These are phyloP conservation scores for Colletotrichum sp. DNA, from an alignment of 2,329 filamentous ascomycete species.

Conservation along the genomic window DNA sequence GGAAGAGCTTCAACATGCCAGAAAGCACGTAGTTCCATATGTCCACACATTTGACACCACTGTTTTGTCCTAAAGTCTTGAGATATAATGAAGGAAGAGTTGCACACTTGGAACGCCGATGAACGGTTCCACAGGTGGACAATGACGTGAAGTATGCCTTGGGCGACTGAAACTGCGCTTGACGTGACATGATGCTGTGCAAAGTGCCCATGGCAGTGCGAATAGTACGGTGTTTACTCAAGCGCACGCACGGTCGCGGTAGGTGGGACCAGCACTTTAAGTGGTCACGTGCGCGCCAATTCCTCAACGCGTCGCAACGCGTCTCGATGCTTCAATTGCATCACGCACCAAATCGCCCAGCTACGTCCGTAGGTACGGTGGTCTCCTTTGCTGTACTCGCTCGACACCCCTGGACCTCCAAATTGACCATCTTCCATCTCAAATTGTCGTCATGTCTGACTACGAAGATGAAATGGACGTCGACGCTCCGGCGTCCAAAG, in stretches of 20 bases:
- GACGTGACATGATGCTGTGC: not conserved
- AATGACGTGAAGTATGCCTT: not conserved
- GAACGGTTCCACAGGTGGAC: not conserved
- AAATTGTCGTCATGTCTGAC: constrained; percentile 56
- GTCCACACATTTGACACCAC: not conserved
- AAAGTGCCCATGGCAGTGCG: not conserved
- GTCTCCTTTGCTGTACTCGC: not conserved
- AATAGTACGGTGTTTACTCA: fast-evolving
- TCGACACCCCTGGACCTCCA: not conserved
- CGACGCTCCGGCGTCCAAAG: constrained; percentile 54
- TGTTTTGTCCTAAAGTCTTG: not conserved
- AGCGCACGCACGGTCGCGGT: not conserved
- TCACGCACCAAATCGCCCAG: not conserved
- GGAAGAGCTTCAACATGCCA: not conserved
- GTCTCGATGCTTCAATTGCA: constrained; percentile 2
- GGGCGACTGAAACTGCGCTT: not conserved
- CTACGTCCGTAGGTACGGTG: not conserved
- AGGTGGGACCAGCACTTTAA: not conserved
- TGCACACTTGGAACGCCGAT: not conserved
- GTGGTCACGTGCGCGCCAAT: not conserved
- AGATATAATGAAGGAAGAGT: not conserved
- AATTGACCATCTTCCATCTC: not conserved
- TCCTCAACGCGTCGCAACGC: constrained; percentile 12
- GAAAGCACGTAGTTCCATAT: not conserved
- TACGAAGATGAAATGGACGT: constrained; percentile 67